Percentiles rank a stretch among this genome's conserved stretches.
phyloP scores from a whole-genome alignment of 2,329 filamentous ascomycete species.

The Talaromyces sp. region DNA sequence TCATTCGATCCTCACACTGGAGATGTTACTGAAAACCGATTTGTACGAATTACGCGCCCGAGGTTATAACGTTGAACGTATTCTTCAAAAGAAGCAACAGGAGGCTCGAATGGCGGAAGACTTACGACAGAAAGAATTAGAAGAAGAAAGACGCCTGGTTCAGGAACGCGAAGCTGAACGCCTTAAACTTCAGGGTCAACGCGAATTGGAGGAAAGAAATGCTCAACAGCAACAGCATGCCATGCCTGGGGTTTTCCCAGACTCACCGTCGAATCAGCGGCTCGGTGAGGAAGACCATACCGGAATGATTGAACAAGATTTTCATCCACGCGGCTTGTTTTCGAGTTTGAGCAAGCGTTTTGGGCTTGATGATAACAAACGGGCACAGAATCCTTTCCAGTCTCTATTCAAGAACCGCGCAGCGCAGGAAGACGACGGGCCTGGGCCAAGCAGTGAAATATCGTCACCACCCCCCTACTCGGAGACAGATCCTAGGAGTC shows the following conservation, averaged over 20 bases:
- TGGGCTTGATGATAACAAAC: slow-evolving; percentile 53
- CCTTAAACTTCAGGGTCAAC: slow-evolving; percentile 39
- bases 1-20: slow-evolving; percentile 82
- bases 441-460: slow-evolving; percentile 15
- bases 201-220: slow-evolving; percentile 27
- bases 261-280: slow-evolving; percentile 54
- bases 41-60: slow-evolving; percentile 75
- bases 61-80: slow-evolving; percentile 95
- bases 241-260: slow-evolving; percentile 72
- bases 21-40: slow-evolving; percentile 82
- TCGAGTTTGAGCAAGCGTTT: slow-evolving; percentile 63
- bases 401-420: slow-evolving; percentile 29
- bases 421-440: slow-evolving; percentile 17
- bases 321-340: slow-evolving; percentile 56
- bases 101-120: slow-evolving; percentile 84
- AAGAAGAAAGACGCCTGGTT: slow-evolving; percentile 65
- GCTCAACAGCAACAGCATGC: slow-evolving; percentile 28
- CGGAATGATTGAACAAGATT: slow-evolving; percentile 27
- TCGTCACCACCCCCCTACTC: slow-evolving; percentile 40
- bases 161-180: slow-evolving; percentile 53
- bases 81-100: slow-evolving; percentile 78
- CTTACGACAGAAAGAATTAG: slow-evolving; percentile 65
- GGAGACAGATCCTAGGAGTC: slow-evolving; percentile 27
- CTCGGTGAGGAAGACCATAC: slow-evolving; percentile 19
- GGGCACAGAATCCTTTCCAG: slow-evolving; percentile 18